Evolutionary conservation across 371 early-diverging fungal genomes (phyloP).

Genomic region (Mortierella sp.): DNA sequence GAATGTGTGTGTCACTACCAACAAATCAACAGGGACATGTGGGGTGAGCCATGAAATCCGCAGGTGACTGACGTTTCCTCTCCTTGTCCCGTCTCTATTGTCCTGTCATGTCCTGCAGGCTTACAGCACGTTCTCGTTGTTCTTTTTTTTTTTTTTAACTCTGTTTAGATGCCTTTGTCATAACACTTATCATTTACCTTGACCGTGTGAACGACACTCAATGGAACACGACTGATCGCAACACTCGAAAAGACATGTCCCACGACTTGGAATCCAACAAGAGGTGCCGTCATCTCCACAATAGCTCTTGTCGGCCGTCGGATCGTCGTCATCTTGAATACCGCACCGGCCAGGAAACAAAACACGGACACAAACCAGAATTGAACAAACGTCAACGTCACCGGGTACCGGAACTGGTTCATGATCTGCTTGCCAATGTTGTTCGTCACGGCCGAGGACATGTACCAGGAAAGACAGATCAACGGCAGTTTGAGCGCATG

Average conservation of each 20-base stretch:
- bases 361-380: conserved; percentile 78
- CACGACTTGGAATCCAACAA: conserved; percentile 80
- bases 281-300: conserved; percentile 71
- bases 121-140: too few relatives aligned
- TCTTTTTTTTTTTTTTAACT: too few relatives aligned
- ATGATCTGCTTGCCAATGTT: conserved; percentile 86
- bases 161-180: too few relatives aligned
- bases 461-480: conserved; percentile 81
- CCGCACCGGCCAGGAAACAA: conserved; percentile 60
- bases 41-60: too few relatives aligned
- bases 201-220: conserved; percentile 90
- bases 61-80: too few relatives aligned
- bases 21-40: too few relatives aligned
- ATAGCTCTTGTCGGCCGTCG: conserved; percentile 65
- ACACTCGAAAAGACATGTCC: conserved; percentile 86
- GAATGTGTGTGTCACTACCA: too few relatives aligned
- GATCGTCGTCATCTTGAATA: conserved; percentile 59
- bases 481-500: conserved; percentile 54
- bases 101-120: background rate
- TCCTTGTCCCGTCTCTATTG: background rate
- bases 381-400: conserved; percentile 84
- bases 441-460: conserved; percentile 83
- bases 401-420: conserved; percentile 76
- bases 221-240: conserved; percentile 82
- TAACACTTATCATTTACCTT: too few relatives aligned